phyloP scores from a whole-genome alignment of 306 rosid genomes.

The Acacia melanoxylon region DNA sequence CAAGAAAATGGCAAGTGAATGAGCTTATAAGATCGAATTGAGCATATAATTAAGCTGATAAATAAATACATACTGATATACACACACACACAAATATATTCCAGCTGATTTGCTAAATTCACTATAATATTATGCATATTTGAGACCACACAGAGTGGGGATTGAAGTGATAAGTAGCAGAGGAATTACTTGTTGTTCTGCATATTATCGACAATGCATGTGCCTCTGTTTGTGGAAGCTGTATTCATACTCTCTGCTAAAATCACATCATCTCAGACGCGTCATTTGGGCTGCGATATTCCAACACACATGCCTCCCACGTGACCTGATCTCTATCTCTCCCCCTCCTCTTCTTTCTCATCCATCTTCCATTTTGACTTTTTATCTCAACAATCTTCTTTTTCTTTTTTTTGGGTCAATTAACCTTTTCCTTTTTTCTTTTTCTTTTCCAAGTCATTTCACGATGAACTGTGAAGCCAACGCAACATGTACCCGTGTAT shows the following conservation, averaged over 20 bases:
- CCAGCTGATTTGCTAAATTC: not conserved
- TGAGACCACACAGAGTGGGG: not conserved
- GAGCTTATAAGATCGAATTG: not conserved
- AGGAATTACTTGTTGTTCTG: not conserved
- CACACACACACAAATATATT: too few relatives aligned
- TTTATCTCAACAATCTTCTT: not conserved
- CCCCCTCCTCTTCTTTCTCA: conserved; percentile 1
- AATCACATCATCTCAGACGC: conserved; percentile 39
- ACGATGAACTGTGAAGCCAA: not conserved
- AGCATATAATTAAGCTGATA: not conserved
- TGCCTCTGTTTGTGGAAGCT: not conserved
- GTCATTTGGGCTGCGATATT: conserved; percentile 27
- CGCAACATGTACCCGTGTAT: not conserved
- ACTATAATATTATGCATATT: too few relatives aligned
- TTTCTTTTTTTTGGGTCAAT: not conserved
- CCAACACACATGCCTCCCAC: conserved; percentile 53
- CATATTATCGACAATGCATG: not conserved
- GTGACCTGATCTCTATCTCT: conserved; percentile 38
- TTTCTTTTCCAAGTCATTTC: not conserved
- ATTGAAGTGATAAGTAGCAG: not conserved
- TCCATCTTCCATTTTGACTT: not conserved
- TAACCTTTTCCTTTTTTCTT: not conserved
- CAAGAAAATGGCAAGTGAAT: not conserved
- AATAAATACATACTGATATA: too few relatives aligned
- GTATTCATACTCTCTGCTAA: not conserved